Conservation (phyloP, 2,329 filamentous ascomycete species). For the Xylariomycetidae sp. region DNA sequence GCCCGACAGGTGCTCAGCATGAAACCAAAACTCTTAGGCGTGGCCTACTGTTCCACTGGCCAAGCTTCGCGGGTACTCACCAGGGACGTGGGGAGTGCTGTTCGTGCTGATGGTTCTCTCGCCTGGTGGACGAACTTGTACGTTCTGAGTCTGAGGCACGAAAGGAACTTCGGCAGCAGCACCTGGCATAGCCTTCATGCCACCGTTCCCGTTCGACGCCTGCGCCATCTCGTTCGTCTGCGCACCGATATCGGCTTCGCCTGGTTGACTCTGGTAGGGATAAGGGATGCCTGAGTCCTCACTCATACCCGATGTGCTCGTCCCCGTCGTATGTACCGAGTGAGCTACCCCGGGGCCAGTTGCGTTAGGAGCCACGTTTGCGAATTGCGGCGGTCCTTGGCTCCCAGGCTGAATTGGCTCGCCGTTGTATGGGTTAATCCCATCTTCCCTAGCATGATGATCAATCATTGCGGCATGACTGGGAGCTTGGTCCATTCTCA, state of each 20-base stretch:
- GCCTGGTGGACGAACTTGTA: slow-evolving; percentile 11
- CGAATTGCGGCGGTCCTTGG: too few species aligned
- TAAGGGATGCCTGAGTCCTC: slow-evolving; percentile 15
- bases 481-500: slow-evolving; percentile 41
- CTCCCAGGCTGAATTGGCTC: slow-evolving; percentile 29
- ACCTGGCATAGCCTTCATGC: slow-evolving; percentile 10
- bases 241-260: too few species aligned
- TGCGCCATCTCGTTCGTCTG: slow-evolving; percentile 4
- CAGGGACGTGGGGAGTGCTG: slow-evolving; percentile 24
- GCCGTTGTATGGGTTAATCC: slow-evolving; percentile 52
- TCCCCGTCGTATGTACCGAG: slow-evolving; percentile 12
- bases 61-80: slow-evolving; percentile 21
- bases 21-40: too few species aligned
- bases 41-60: slow-evolving; percentile 5
- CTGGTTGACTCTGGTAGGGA: too few species aligned
- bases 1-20: too few species aligned
- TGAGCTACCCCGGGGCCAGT: too few species aligned
- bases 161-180: too few species aligned
- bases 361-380: too few species aligned
- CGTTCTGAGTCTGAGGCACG: slow-evolving; percentile 11
- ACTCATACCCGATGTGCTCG: slow-evolving; percentile 10
- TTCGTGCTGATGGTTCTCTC: slow-evolving; percentile 19
- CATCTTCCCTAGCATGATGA: slow-evolving; percentile 46
- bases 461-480: slow-evolving; percentile 45
- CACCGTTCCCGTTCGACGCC: slow-evolving; percentile 10